phyloP scores from a whole-genome alignment of 208 protist species.

The Leishmania guyanensis region DNA sequence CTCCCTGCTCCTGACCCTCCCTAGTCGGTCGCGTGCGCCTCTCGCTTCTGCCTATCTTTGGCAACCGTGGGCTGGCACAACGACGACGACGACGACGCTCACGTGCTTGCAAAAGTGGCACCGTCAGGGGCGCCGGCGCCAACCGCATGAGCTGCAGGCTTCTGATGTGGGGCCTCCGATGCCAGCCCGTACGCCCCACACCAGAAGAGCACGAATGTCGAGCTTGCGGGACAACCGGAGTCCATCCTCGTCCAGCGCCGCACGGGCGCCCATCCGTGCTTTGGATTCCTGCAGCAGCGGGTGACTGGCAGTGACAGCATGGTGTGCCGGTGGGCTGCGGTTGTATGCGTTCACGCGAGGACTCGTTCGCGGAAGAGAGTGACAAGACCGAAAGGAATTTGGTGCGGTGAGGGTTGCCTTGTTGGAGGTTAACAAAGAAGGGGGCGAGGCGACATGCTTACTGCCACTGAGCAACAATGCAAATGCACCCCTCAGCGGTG shows the following conservation, averaged over 20 bases:
- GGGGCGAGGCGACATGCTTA: too few species aligned
- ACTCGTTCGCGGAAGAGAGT: not conserved
- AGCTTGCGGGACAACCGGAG: not conserved
- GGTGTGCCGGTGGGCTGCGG: not conserved
- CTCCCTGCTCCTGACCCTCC: not conserved
- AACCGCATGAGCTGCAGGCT: not conserved
- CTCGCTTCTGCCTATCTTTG: not conserved
- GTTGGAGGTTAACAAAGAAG: too few species aligned
- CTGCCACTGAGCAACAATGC: too few species aligned
- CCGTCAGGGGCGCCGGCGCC: not conserved
- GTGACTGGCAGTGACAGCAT: not conserved
- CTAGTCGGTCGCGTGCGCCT: not conserved
- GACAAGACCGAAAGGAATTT: too few species aligned
- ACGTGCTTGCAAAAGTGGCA: not conserved
- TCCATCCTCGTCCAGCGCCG: not conserved
- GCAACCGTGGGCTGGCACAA: not conserved
- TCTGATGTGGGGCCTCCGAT: not conserved
- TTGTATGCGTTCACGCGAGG: too few species aligned
- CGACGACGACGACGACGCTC: not conserved
- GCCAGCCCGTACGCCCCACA: not conserved
- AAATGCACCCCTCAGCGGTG: too few species aligned
- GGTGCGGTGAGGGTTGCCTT: too few species aligned
- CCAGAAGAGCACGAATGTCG: not conserved
- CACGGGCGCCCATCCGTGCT: not conserved
- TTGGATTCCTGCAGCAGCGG: not conserved